These are phyloP conservation scores for Fraxinus xanthoxyloides DNA, from an alignment of 305 asterid species.

Conservation along the genomic window DNA sequence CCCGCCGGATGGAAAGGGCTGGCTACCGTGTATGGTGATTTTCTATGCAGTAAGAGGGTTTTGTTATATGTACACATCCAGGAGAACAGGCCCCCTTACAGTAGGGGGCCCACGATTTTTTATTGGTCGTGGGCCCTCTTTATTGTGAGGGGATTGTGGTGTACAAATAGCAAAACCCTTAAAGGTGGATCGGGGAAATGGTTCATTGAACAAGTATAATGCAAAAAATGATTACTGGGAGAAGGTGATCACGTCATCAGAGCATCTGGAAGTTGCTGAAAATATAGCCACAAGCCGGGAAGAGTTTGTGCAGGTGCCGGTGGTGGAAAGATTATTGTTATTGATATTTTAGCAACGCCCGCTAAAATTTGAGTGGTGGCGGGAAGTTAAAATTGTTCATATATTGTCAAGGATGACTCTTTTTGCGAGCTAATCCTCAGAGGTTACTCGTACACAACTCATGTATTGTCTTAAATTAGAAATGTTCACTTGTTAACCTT, in stretches of 20 bases:
- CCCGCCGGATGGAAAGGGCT: conserved; percentile 67
- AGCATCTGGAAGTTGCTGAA: conserved; percentile 52
- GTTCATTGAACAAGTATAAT: conserved; percentile 45
- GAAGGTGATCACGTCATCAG: conserved; percentile 39
- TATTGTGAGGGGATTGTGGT: no score
- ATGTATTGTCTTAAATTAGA: neutral
- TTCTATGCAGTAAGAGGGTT: conserved; percentile 32
- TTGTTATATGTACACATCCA: no score
- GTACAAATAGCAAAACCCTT: no score
- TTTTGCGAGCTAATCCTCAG: neutral
- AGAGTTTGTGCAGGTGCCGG: conserved; percentile 49
- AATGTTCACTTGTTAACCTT: neutral
- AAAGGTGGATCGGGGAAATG: conserved; percentile 38
- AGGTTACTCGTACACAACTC: neutral
- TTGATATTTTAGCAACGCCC: conserved; percentile 41
- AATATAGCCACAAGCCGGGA: conserved; percentile 56
- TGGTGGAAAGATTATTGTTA: conserved; percentile 38
- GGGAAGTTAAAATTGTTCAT: conserved; percentile 62
- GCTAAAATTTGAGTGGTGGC: conserved; percentile 40
- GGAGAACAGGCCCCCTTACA: no score
- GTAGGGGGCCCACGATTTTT: no score
- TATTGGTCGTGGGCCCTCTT: no score
- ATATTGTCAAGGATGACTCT: conserved; percentile 59
- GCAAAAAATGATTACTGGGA: conserved; percentile 52
- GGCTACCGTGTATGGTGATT: conserved; percentile 34